These are phyloP conservation scores for Candida hungchunana DNA, from an alignment of 805 yeast species.

Conservation along the genomic window DNA sequence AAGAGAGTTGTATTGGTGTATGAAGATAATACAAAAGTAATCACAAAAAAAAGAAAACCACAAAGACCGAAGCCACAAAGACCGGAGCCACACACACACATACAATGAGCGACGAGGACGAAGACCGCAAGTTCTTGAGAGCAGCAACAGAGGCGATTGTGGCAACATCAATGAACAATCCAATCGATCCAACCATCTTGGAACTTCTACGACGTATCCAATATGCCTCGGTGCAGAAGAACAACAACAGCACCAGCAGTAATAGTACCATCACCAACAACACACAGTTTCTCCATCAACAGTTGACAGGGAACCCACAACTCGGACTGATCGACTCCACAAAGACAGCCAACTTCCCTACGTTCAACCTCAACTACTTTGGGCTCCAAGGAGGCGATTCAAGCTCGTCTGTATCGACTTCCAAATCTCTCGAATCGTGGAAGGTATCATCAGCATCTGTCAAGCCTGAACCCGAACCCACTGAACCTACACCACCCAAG, in stretches of 20 bases:
- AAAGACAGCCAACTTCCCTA: constrained; percentile 20
- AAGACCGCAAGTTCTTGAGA: constrained; percentile 51
- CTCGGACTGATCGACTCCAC: constrained; percentile 13
- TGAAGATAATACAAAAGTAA: too few relatives aligned
- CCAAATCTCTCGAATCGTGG: neutral
- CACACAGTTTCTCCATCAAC: constrained; percentile 4
- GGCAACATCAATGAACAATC: constrained; percentile 42
- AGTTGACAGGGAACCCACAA: constrained; percentile 3
- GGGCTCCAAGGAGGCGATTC: constrained; percentile 10
- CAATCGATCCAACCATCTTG: constrained; percentile 60
- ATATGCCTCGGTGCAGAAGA: constrained; percentile 35
- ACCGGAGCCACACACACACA: too few relatives aligned
- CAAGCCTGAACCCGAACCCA: neutral
- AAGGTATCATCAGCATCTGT: neutral
- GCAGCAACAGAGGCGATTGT: constrained; percentile 61
- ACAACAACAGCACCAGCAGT: neutral
- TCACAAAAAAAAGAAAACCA: too few relatives aligned
- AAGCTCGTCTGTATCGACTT: neutral
- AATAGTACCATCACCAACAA: too few relatives aligned
- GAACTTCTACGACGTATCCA: constrained; percentile 56
- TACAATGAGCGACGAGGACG: too few relatives aligned
- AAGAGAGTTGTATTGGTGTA: too few relatives aligned
- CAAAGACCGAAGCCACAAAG: too few relatives aligned
- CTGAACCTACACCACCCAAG: neutral
- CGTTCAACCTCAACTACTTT: constrained; percentile 27